Evolutionary conservation across 192 early-diverging fungal genomes (phyloP).

Genomic region (Blastocladiella britannica): DNA sequence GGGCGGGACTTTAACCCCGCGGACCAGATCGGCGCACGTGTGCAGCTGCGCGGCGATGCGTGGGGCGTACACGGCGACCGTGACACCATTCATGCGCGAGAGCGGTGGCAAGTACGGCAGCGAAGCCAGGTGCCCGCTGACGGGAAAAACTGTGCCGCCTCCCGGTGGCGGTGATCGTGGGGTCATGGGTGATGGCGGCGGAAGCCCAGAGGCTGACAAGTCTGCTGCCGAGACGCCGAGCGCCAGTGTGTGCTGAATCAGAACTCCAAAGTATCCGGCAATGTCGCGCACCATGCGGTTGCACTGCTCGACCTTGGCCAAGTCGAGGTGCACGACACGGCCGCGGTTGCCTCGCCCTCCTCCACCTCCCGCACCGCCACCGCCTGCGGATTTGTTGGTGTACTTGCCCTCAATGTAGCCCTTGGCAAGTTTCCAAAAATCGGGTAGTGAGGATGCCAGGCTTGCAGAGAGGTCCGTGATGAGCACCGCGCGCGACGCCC

Average conservation of each 20-base stretch:
- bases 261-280: slow-evolving; percentile 30
- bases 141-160: background rate
- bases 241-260: slow-evolving; percentile 30
- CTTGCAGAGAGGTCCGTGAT: slow-evolving; percentile 60
- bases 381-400: slow-evolving; percentile 16
- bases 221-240: slow-evolving; percentile 5
- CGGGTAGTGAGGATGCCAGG: slow-evolving; percentile 50
- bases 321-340: slow-evolving; percentile 22
- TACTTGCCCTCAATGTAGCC: slow-evolving; percentile 75
- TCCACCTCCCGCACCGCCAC: background rate
- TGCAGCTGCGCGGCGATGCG: background rate
- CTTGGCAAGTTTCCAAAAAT: slow-evolving; percentile 80
- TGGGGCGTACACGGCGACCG: background rate
- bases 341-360: slow-evolving; percentile 7
- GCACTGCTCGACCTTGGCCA: slow-evolving; percentile 39
- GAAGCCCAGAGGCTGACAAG: no score
- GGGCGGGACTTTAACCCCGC: background rate
- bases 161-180: background rate
- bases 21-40: background rate
- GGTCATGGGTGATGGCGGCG: no score
- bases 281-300: slow-evolving; percentile 43
- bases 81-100: background rate
- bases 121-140: background rate
- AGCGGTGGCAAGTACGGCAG: background rate
- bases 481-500: slow-evolving; percentile 43